These are phyloP conservation scores for Bjerkandera adusta DNA, from an alignment of 1,284 basidiomycete genomes.

Conservation along the genomic window DNA sequence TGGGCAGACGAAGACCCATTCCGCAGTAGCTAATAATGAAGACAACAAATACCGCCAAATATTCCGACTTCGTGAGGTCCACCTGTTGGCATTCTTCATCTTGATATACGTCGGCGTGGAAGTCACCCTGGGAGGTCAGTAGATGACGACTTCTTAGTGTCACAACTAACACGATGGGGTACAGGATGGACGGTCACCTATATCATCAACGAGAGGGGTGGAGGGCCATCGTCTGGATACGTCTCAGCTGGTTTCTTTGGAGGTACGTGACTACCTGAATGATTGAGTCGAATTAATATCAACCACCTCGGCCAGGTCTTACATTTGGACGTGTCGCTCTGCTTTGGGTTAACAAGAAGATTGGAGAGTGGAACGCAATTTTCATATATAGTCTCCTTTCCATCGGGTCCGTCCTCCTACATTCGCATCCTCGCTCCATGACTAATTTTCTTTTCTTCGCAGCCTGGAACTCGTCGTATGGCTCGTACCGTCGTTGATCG, in stretches of 20 bases:
- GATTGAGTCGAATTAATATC: background rate
- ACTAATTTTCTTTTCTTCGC: background rate
- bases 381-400: constrained; percentile 37
- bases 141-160: background rate
- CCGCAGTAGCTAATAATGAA: constrained; percentile 13
- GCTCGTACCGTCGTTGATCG: constrained; percentile 54
- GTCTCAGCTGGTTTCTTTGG: constrained; percentile 52
- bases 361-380: constrained; percentile 43
- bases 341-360: constrained; percentile 48
- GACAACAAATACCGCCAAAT: constrained; percentile 39
- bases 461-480: constrained; percentile 57
- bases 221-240: constrained; percentile 48
- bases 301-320: constrained; percentile 31
- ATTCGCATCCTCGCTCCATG: background rate
- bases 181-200: constrained; percentile 50
- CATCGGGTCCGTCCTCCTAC: constrained; percentile 29
- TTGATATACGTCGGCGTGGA: constrained; percentile 48
- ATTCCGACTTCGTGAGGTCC: constrained; percentile 34
- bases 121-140: constrained; percentile 44
- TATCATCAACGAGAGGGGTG: constrained; percentile 41
- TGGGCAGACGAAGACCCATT: constrained; percentile 26
- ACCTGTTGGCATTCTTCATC: constrained; percentile 43
- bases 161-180: background rate
- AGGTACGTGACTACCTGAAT: constrained; percentile 38
- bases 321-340: constrained; percentile 43